Percentiles rank a stretch among this genome's conserved stretches.
Conservation (phyloP, 768 basidiomycete species). For the Hericium coralloides region DNA sequence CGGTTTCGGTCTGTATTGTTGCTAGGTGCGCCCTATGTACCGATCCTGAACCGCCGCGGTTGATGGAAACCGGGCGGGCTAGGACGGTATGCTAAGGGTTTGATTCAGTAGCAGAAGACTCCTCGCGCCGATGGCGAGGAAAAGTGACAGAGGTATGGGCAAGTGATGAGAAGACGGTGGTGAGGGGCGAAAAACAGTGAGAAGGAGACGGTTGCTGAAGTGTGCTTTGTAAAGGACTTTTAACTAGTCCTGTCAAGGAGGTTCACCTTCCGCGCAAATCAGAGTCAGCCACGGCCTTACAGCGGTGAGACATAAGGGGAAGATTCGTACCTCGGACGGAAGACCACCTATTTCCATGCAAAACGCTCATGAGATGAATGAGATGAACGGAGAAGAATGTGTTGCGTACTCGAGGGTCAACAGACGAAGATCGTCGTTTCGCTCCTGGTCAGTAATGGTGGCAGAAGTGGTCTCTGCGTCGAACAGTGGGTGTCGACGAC, state of each 20-base stretch:
- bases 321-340: constrained; percentile 53
- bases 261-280: constrained; percentile 49
- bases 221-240: neutral
- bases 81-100: constrained; percentile 41
- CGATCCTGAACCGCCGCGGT: constrained; percentile 74
- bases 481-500: constrained; percentile 17
- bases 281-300: neutral
- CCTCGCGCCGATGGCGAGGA: constrained; percentile 72
- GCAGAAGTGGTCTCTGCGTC: constrained; percentile 31
- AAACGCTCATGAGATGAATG: constrained; percentile 2
- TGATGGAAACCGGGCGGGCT: constrained; percentile 42
- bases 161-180: constrained; percentile 3
- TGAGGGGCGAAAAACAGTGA: constrained; percentile 1
- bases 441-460: constrained; percentile 71
- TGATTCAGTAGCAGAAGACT: constrained; percentile 47
- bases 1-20: neutral
- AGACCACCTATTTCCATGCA: constrained; percentile 50
- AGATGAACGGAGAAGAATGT: neutral
- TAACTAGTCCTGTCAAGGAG: constrained; percentile 51
- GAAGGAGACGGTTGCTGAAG: constrained; percentile 2
- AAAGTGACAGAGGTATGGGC: constrained; percentile 29
- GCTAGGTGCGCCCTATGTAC: constrained; percentile 41
- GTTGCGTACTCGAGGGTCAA: constrained; percentile 60
- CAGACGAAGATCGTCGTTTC: constrained; percentile 75
- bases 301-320: neutral